Evolutionary conservation across 73 alveolate genomes (phyloP).

Genomic region (Paramecium octaurelia): DNA sequence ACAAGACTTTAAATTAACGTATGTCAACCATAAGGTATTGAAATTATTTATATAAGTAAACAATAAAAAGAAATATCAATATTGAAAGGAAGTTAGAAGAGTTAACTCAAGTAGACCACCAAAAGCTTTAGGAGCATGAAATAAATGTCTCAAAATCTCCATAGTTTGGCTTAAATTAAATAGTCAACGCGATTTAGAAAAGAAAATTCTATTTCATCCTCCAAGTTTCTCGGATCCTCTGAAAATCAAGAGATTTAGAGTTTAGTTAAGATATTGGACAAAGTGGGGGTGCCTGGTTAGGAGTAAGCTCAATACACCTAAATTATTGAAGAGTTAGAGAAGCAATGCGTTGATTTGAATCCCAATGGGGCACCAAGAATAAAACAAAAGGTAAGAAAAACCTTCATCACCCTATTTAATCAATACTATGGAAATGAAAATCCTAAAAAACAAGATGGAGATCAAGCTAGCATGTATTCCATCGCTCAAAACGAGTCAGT

Average conservation of each 20-base stretch:
- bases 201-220: not conserved
- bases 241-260: not conserved
- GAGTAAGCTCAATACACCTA: not conserved
- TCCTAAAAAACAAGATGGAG: not conserved
- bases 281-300: not conserved
- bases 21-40: not conserved
- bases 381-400: not conserved
- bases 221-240: not conserved
- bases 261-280: not conserved
- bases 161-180: not conserved
- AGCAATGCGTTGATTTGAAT: not conserved
- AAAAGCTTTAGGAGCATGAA: not conserved
- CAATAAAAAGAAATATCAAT: not conserved
- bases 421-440: not conserved
- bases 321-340: constrained; percentile 10
- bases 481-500: not conserved
- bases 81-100: not conserved
- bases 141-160: not conserved
- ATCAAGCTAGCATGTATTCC: not conserved
- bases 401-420: not conserved
- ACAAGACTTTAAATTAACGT: not conserved
- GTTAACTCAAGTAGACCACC: not conserved
- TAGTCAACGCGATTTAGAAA: not conserved
- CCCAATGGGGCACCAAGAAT: not conserved
- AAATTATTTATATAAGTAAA: not conserved